Evolutionary conservation across 2,329 filamentous ascomycete genomes (phyloP), one percentile per base, ranked within the genome.

Genomic region (Penicillium sp.): DNA sequence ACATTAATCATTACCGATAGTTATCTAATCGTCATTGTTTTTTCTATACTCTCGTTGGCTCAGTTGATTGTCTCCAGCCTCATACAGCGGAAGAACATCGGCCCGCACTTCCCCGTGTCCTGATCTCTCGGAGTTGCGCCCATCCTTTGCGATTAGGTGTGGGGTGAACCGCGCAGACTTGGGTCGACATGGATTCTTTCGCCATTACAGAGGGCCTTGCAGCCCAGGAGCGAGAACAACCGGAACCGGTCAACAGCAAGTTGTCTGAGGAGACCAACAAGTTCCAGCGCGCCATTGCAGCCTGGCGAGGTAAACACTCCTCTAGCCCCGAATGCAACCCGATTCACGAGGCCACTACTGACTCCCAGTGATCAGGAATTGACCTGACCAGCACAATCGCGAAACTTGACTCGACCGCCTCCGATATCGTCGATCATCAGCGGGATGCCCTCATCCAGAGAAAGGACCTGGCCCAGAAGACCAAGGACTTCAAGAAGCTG

Each of bases 381-480:
- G 91, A 97, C 71, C 81, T 99, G 51, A 88, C 90, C 41, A 85
- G 83, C 20, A 84, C 97, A 59, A 85, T 96, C 55, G 88, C 91
- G 26, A 89, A 84, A 60, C 86, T 99, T 57, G 94, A 99, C 74
- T 88, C 87, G 53, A 93, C 91, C 3, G 94, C 94, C n/a, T 93
- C 92, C 9, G 94, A 97, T 65, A 91, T 99, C 56, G 91, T 97
- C 46, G 80, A 89, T 41, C 91, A 96, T 69, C 95, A 99, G 69
- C 85, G 92, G 64, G 94, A 97, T 72, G 90, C 93, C n/a, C 88
- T 96, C 4, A 87, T 97, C 0, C 93, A 99, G 71, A 84, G 94
- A 46, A 99, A 99, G 70, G 95, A 99, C 55, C 80, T 99, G 17
- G 94, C 95, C n/a, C 92, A 97, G 69, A 97, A 97, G 80, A 99